Base-by-base conservation (phyloP, 345 rosid species). In the Citrus cavaleriei region DNA sequence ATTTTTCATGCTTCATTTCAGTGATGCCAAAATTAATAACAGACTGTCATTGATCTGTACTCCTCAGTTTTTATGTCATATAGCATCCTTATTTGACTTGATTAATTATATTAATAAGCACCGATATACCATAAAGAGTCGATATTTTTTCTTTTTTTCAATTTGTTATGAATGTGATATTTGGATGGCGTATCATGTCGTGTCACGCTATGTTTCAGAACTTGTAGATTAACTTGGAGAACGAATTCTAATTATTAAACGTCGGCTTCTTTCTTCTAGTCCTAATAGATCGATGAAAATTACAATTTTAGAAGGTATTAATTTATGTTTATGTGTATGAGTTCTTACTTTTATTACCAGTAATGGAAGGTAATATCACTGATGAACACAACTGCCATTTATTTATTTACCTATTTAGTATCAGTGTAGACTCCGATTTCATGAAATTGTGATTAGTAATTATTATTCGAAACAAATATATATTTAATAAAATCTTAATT, bases 21-120 rank as follows among this genome's bases (percentile, higher is more conserved):
- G 61, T 25, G 27, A 22, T 68, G 68, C 74, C 66, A 59, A 77
- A 73, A 66, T 6, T 10, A 5, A 2, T 10, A 24, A 35, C 57
- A 61, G 64, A 21, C 78, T 64, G 79, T 75, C 68, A 35, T 22
- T 10, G 28, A 25, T 61, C 16, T 2, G 28, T 25, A 61, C 16
- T 46, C 18, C 51, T 46, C 51, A 46, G 14, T 46, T 21, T 18
- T 16, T 0, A 24, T 46, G 38, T 49, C 24, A 6, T 68, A 67
- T 68, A 67, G 79, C 80, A 72, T 83, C 82, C 72, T 75, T 73
- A 55, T 70, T 79, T 83, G 86, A 79, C 86, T 57, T 38, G 12
- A 46, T 75, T 61, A 16, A 46, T 46, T 55, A 64, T 37, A n/a
- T 54, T 6, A 16, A 32, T 74, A 38, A 25, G 51, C 68, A 80